Conservation (phyloP, 2,329 filamentous ascomycete species). For the Fusarium armeniacum region DNA sequence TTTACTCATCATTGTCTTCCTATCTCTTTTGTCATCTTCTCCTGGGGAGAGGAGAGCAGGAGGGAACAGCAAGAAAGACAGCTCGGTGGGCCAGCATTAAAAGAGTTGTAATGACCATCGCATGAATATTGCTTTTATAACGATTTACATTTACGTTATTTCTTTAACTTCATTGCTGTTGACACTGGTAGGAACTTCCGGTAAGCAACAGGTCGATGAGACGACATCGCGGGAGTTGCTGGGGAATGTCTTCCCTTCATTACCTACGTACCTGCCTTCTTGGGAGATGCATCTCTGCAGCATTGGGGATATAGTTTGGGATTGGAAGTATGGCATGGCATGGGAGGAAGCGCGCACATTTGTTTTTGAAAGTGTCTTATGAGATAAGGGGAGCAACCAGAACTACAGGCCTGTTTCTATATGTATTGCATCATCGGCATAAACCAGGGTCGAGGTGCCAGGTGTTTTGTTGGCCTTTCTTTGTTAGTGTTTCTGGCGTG, state of each 20-base stretch:
- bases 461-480: conserved; percentile 44
- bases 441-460: conserved; percentile 34
- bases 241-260: conserved; percentile 37
- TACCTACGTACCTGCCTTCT: conserved; percentile 24
- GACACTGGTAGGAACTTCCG: conserved; percentile 42
- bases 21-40: conserved; percentile 34
- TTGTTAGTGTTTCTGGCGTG: conserved; percentile 50
- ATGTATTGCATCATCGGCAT: conserved; percentile 43
- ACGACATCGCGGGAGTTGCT: conserved; percentile 41
- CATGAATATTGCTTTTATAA: conserved; percentile 57
- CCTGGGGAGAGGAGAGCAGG: conserved; percentile 36
- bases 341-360: conserved; percentile 46
- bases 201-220: conserved; percentile 40
- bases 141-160: conserved; percentile 51
- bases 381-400: conserved; percentile 38
- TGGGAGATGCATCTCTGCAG: conserved; percentile 37
- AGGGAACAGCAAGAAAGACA: conserved; percentile 30
- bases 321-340: conserved; percentile 45
- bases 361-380: conserved; percentile 48
- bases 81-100: conserved; percentile 51
- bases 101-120: conserved; percentile 59
- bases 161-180: conserved; percentile 46
- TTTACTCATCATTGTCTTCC: conserved; percentile 32
- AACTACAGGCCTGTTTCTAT: conserved; percentile 40
- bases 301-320: conserved; percentile 36